Evolutionary conservation across 2,329 filamentous ascomycete genomes (phyloP).

Genomic region (Hortaea werneckii): DNA sequence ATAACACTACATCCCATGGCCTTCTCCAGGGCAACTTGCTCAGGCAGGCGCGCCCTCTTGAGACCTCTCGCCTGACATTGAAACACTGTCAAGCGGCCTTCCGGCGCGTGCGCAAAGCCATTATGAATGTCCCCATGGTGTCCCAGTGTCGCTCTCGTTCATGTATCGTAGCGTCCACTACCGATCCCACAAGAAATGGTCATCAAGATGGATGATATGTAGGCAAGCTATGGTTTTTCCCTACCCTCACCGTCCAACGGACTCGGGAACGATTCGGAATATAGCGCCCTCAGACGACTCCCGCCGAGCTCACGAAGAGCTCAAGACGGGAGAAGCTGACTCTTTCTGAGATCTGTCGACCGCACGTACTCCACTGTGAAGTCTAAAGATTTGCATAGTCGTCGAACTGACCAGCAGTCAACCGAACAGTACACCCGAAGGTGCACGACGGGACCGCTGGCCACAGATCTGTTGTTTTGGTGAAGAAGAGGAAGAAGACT

Average conservation of each 20-base stretch:
- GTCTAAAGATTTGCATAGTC: conserved; percentile 43
- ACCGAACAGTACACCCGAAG: conserved; percentile 50
- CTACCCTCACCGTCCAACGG: conserved; percentile 83
- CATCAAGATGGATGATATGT: conserved; percentile 2
- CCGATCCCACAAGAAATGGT: too few species aligned
- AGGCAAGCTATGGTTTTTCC: conserved; percentile 39
- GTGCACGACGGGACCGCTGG: conserved; percentile 58
- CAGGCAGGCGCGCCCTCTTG: too few species aligned
- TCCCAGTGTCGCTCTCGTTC: too few species aligned
- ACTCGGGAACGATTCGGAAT: conserved; percentile 82
- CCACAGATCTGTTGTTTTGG: conserved; percentile 64
- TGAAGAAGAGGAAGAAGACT: neutral
- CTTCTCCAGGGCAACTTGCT: too few species aligned
- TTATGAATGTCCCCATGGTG: too few species aligned
- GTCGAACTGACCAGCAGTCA: conserved; percentile 79
- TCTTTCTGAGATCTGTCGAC: conserved; percentile 93
- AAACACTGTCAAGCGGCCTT: too few species aligned
- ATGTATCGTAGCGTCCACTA: too few species aligned
- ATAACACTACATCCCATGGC: too few species aligned
- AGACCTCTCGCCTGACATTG: too few species aligned
- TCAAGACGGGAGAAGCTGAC: conserved; percentile 36
- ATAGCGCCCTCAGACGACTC: conserved; percentile 55
- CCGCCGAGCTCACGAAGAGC: conserved; percentile 56
- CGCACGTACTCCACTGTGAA: conserved; percentile 46
- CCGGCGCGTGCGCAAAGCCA: too few species aligned